Percentiles rank a stretch among this genome's conserved stretches.
phyloP scores from a whole-genome alignment of 1,284 basidiomycete genomes.

The Cryptococcus sp. region DNA sequence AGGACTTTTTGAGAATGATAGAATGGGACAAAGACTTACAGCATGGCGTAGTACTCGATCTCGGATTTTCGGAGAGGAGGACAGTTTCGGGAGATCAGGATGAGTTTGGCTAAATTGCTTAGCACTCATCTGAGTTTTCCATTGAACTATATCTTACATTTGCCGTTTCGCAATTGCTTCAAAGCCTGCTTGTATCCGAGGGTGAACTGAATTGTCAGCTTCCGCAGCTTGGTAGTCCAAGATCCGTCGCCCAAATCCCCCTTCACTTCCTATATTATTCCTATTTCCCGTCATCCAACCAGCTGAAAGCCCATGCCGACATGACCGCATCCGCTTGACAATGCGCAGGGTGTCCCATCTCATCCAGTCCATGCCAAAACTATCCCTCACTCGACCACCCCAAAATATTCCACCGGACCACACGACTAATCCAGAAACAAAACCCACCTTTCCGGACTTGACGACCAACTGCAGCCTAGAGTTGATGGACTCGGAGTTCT shows the following conservation, averaged over 20 bases:
- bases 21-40: constrained; percentile 51
- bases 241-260: not conserved
- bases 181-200: constrained; percentile 96
- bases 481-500: constrained; percentile 91
- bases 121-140: no score
- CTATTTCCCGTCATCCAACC: no score
- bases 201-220: constrained; percentile 66
- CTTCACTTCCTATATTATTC: no score
- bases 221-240: no score
- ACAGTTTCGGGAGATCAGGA: constrained; percentile 98
- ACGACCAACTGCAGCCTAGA: constrained; percentile 94
- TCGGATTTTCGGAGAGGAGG: constrained; percentile 98
- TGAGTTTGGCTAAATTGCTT: constrained; percentile 89
- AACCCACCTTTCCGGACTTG: constrained; percentile 64
- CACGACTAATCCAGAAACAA: not conserved
- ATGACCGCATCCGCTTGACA: no score
- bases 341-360: no score
- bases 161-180: constrained; percentile 97
- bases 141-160: constrained; percentile 77
- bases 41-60: constrained; percentile 99
- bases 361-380: not conserved
- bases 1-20: not conserved
- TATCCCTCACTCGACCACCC: not conserved
- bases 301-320: no score
- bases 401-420: no score